Evolutionary conservation across 2,329 filamentous ascomycete species (phyloP), one percentile per base, ranked within the genome.

Genomic region (Cordyceps fumosorosea): DNA sequence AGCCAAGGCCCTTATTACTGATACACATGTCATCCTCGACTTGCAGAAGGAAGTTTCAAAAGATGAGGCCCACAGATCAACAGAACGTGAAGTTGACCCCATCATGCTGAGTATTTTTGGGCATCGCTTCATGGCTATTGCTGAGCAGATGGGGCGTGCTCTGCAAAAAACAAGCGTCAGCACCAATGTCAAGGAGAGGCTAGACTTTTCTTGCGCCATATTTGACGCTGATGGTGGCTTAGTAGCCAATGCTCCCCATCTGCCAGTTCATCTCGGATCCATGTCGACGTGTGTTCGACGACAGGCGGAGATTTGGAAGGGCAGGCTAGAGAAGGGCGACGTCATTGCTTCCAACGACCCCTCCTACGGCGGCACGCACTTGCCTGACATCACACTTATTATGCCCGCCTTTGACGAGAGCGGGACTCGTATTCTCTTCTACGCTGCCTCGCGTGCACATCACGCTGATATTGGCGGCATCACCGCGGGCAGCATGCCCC

Each of bases 21-120:
- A 91, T 65, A 96, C 92, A 0, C 93, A 96, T 69, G 91, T 97
- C 8, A 83, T 97, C 7, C 93, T 97, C 70, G 91, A 96, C 66
- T 83, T 95, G 47, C 84, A 87, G 60, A 86, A 86, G 53, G 77
- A 83, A 64, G 71, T 59, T 65, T 79, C 70, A 29, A 75, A 72
- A 51, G 66, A 71, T 3, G 70, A 72, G 4, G n/a, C 54, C 4
- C 32, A 54, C 7, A 55, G 45, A 4, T 44, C 47, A 3, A 18
- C 52, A 3, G 58, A 61, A 26, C 53, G 58, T 10, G 57, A 64
- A 29, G 62, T 62, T 37, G 88, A 93, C 69, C 89, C 89, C 0
- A 90, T 93, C 67, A 83, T 91, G 76, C 80, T 93, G 3, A 89
- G 86, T 67, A 89, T 93, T 62, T 93, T 93, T 68, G 89, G 88